A percentile compares a stretch with the other conserved stretches of the same genome.
These are phyloP conservation scores for Epithele typhae DNA, from an alignment of 768 basidiomycete species.

Conservation along the genomic window DNA sequence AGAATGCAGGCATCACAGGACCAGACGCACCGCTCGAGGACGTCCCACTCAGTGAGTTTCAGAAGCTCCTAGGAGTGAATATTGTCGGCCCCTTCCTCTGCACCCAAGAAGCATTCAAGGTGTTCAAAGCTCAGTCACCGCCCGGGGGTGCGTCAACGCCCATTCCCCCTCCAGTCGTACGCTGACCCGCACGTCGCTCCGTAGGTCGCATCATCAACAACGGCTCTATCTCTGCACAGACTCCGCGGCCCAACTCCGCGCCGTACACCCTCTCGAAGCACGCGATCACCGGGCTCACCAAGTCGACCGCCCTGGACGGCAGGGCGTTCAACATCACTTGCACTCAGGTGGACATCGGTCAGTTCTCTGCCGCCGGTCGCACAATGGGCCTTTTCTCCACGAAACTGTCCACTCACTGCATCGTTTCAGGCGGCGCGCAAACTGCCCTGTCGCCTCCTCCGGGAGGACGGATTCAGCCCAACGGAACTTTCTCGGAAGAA, in stretches of 20 bases:
- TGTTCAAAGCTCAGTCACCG: slow-evolving; percentile 72
- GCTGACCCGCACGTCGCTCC: neutral
- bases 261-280: slow-evolving; percentile 82
- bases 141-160: slow-evolving; percentile 49
- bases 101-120: slow-evolving; percentile 65
- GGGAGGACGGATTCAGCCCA: slow-evolving; percentile 59
- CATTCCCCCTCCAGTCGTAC: neutral
- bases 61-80: slow-evolving; percentile 66
- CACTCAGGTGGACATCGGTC: slow-evolving; percentile 61
- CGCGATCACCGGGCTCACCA: slow-evolving; percentile 73
- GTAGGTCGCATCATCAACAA: slow-evolving; percentile 81
- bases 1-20: slow-evolving; percentile 74
- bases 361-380: neutral
- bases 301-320: slow-evolving; percentile 73
- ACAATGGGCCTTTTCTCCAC: neutral
- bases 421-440: slow-evolving; percentile 59
- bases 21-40: slow-evolving; percentile 51
- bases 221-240: slow-evolving; percentile 70
- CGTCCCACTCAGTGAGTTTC: slow-evolving; percentile 55
- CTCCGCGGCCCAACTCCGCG: slow-evolving; percentile 57
- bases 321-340: slow-evolving; percentile 67
- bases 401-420: neutral
- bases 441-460: slow-evolving; percentile 49
- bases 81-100: slow-evolving; percentile 71
- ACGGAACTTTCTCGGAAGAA: slow-evolving; percentile 56